These are phyloP conservation scores for Epicoccum nigrum DNA, from an alignment of 2,329 filamentous ascomycete species.

Conservation along the genomic window DNA sequence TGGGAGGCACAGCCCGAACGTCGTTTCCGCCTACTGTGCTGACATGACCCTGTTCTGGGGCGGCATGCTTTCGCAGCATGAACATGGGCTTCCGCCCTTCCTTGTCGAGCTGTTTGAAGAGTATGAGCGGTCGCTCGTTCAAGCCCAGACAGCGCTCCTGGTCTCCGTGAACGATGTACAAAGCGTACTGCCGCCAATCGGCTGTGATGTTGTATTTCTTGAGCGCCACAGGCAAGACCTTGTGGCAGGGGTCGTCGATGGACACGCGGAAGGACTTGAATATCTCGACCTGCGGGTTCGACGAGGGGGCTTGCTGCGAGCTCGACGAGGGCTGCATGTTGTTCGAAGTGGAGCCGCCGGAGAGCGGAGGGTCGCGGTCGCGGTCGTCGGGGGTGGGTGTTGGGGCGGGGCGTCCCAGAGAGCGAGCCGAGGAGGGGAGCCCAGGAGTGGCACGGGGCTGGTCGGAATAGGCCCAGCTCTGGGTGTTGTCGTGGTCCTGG, in stretches of 20 bases:
- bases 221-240: conserved; percentile 91
- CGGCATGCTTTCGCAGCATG: conserved; percentile 80
- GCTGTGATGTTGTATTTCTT: conserved; percentile 99
- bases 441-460: conserved; percentile 39
- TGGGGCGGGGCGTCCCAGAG: conserved; percentile 35
- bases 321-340: conserved; percentile 31
- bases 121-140: conserved; percentile 89
- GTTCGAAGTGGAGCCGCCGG: conserved; percentile 39
- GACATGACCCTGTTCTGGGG: conserved; percentile 55
- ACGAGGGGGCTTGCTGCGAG: conserved; percentile 34
- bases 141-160: conserved; percentile 91
- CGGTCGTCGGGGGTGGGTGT: conserved; percentile 40
- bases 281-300: conserved; percentile 76
- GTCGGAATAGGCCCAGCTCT: conserved; percentile 38
- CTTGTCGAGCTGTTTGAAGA: conserved; percentile 97
- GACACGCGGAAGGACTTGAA: conserved; percentile 99
- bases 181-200: conserved; percentile 94
- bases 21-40: conserved; percentile 49
- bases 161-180: conserved; percentile 99
- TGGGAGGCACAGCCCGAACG: conserved; percentile 29
- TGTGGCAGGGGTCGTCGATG: conserved; percentile 97
- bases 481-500: conserved; percentile 39
- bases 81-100: conserved; percentile 99
- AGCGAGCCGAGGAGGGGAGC: conserved; percentile 37
- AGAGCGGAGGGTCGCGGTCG: conserved; percentile 45